Percentiles rank a stretch among this genome's conserved stretches.
These are phyloP conservation scores for Cicer chorassanicum DNA, from an alignment of 306 rosid genomes.

Conservation along the genomic window DNA sequence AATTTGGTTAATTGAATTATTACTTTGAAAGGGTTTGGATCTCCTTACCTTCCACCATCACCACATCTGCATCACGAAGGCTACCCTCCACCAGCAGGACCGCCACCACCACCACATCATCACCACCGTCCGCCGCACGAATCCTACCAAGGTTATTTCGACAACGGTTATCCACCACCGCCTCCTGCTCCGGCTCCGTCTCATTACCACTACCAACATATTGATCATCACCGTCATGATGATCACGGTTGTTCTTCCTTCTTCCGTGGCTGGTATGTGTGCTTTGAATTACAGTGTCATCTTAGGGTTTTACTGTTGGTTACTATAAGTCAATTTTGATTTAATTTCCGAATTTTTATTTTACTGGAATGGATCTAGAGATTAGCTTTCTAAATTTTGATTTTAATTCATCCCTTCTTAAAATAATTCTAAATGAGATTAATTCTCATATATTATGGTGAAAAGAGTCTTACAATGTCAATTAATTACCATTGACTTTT, in stretches of 20 bases:
- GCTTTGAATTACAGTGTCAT: not conserved
- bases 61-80: slow-evolving; percentile 52
- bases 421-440: too few relatives aligned
- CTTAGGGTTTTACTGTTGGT: not conserved
- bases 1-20: too few relatives aligned
- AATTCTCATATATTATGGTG: too few relatives aligned
- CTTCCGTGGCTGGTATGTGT: slow-evolving; percentile 71
- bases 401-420: too few relatives aligned
- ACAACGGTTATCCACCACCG: slow-evolving; percentile 59
- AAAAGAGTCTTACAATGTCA: too few relatives aligned
- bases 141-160: slow-evolving; percentile 83
- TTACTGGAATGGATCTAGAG: too few relatives aligned
- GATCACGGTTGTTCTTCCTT: slow-evolving; percentile 57
- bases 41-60: slow-evolving; percentile 58
- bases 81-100: slow-evolving; percentile 44
- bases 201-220: slow-evolving; percentile 46
- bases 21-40: slow-evolving; percentile 50
- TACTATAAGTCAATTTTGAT: too few relatives aligned
- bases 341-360: too few relatives aligned
- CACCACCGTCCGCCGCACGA: slow-evolving; percentile 50
- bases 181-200: slow-evolving; percentile 49
- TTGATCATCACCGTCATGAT: slow-evolving; percentile 52
- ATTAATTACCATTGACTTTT: too few relatives aligned
- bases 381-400: too few relatives aligned
- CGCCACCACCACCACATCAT: slow-evolving; percentile 49